Conservation (phyloP, 768 basidiomycete genomes). For the Podaxis sp. region DNA sequence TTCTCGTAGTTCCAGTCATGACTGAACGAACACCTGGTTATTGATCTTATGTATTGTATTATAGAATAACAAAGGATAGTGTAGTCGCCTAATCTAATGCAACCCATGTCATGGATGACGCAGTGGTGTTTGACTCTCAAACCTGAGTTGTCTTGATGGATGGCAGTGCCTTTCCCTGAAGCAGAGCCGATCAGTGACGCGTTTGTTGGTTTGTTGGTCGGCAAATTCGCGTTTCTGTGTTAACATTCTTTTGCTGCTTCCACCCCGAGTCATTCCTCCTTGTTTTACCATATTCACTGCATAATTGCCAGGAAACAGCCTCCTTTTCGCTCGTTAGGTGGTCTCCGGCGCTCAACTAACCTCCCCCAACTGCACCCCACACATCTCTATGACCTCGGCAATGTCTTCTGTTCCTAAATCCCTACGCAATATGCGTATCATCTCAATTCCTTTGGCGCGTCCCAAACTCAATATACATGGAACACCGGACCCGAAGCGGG, state of each 20-base stretch:
- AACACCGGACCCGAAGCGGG: constrained; percentile 16
- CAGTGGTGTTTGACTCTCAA: background rate
- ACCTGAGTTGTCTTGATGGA: background rate
- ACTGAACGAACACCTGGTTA: background rate
- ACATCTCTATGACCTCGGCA: background rate
- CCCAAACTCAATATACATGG: constrained; percentile 15
- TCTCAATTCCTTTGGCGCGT: constrained; percentile 42
- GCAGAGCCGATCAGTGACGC: constrained; percentile 7
- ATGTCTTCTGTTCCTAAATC: constrained; percentile 14
- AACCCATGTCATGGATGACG: background rate
- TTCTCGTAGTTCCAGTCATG: constrained; percentile 16
- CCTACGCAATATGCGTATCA: constrained; percentile 42
- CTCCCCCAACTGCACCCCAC: background rate
- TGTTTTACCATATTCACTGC: background rate
- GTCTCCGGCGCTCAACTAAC: background rate
- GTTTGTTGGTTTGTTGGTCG: background rate
- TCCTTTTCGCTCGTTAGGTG: background rate
- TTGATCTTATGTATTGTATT: background rate
- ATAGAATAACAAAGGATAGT: background rate
- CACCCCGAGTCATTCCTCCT: background rate
- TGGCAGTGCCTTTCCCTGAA: background rate
- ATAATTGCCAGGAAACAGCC: background rate
- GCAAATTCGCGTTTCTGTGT: background rate
- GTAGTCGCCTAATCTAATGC: background rate
- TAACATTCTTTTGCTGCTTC: background rate